Evolutionary conservation across 225 moss, liverwort and hornwort species (phyloP).

Genomic region (Rhytidiadelphus loreus): DNA sequence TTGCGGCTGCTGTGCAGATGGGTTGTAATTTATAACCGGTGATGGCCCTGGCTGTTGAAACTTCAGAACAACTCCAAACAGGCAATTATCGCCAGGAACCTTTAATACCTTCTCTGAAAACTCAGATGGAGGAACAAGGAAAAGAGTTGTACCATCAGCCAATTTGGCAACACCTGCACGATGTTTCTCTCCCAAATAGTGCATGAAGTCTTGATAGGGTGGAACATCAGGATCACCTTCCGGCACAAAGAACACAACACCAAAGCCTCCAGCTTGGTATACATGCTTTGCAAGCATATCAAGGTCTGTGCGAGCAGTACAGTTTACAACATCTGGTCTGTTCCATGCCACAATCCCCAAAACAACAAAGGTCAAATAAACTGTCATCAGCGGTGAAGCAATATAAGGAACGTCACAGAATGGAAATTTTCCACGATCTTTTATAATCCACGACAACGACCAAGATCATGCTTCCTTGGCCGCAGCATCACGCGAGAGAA

Average conservation of each 20-base stretch:
- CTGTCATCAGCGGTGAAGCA: neutral
- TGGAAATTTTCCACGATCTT: neutral
- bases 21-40: constrained; percentile 45
- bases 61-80: constrained; percentile 94
- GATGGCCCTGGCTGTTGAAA: constrained; percentile 43
- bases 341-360: constrained; percentile 5
- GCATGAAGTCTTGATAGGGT: constrained; percentile 97
- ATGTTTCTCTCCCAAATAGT: constrained; percentile 96
- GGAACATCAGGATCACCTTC: constrained; percentile 97
- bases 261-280: constrained; percentile 93
- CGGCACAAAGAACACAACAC: constrained; percentile 96
- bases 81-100: constrained; percentile 94
- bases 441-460: neutral
- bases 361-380: neutral
- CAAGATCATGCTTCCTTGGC: neutral
- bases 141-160: constrained; percentile 90
- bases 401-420: neutral
- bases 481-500: neutral
- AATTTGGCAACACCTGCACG: constrained; percentile 97
- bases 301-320: constrained; percentile 94
- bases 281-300: constrained; percentile 99
- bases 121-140: constrained; percentile 95
- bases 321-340: constrained; percentile 97
- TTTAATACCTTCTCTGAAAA: constrained; percentile 97
- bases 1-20: constrained; percentile 51